Evolutionary conservation across 805 yeast species (phyloP).

Genomic region (Candida silvicultrix): DNA sequence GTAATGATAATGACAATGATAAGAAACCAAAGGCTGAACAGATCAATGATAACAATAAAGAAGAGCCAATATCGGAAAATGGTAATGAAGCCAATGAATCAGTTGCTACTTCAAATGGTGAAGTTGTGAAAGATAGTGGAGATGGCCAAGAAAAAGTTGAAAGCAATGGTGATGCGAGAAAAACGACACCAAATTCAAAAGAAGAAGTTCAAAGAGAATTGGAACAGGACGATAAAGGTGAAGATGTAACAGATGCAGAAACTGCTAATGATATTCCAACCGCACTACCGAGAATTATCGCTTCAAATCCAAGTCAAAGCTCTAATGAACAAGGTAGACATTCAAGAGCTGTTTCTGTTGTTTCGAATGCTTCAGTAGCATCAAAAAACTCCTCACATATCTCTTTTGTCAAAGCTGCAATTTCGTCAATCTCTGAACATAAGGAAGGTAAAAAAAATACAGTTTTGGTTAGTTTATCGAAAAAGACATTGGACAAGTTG

Average conservation of each 20-base stretch:
- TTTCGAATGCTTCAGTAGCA: constrained; percentile 12
- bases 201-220: constrained; percentile 2
- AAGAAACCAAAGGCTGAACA: not conserved
- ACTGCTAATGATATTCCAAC: constrained; percentile 9
- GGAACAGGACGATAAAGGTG: constrained; percentile 4
- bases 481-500: constrained; percentile 24
- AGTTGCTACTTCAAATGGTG: not conserved
- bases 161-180: constrained; percentile 1
- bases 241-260: constrained; percentile 8
- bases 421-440: constrained; percentile 47
- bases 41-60: not conserved
- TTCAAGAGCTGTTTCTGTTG: constrained; percentile 13
- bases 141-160: not conserved
- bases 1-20: not conserved
- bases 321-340: constrained; percentile 10
- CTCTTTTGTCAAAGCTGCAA: constrained; percentile 46
- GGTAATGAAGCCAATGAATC: not conserved
- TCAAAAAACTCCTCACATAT: constrained; percentile 26
- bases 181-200: not conserved
- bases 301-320: constrained; percentile 2
- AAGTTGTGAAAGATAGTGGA: not conserved
- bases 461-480: constrained; percentile 26
- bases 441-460: constrained; percentile 54
- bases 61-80: not conserved
- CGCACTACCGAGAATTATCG: constrained; percentile 13